A percentile compares a stretch with the other conserved stretches of the same genome.
Evolutionary conservation across 352 stramenopile species (phyloP).

Genomic region (Phytophthora colocasiae): DNA sequence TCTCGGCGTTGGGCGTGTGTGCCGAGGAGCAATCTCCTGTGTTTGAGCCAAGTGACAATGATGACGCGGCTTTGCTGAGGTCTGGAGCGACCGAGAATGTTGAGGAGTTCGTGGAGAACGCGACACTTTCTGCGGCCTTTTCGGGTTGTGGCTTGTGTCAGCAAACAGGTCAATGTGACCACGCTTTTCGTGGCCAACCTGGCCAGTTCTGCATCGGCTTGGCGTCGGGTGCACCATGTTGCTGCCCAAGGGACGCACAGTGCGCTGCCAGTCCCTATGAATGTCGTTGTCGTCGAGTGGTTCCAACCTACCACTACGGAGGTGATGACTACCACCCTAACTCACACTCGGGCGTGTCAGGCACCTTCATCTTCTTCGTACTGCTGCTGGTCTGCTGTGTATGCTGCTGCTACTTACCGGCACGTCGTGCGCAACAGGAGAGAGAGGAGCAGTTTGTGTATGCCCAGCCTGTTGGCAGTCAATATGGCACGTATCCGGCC

Average conservation of each 20-base stretch:
- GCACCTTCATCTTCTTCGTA: constrained; percentile 47
- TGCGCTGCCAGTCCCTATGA: constrained; percentile 66
- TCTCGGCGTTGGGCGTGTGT: constrained; percentile 14
- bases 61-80: constrained; percentile 6
- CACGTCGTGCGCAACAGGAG: constrained; percentile 33
- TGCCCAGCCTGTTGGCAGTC: constrained; percentile 40
- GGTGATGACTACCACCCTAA: constrained; percentile 42
- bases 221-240: constrained; percentile 61
- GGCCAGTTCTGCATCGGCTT: constrained; percentile 76
- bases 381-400: constrained; percentile 58
- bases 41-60: neutral
- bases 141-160: constrained; percentile 72
- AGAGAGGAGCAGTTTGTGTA: constrained; percentile 45
- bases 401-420: constrained; percentile 61
- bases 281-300: constrained; percentile 57
- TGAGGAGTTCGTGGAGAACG: constrained; percentile 42
- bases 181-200: constrained; percentile 60
- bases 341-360: constrained; percentile 38
- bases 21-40: constrained; percentile 7
- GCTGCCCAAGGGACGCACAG: constrained; percentile 63
- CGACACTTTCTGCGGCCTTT: constrained; percentile 51
- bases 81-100: constrained; percentile 15
- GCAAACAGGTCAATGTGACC: constrained; percentile 64
- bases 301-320: constrained; percentile 22
- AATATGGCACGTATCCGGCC: constrained; percentile 52